A percentile compares a stretch with the other conserved stretches of the same genome.
Evolutionary conservation across 306 rosid genomes (phyloP).

Genomic region (Cyclanthera cordifolia): DNA sequence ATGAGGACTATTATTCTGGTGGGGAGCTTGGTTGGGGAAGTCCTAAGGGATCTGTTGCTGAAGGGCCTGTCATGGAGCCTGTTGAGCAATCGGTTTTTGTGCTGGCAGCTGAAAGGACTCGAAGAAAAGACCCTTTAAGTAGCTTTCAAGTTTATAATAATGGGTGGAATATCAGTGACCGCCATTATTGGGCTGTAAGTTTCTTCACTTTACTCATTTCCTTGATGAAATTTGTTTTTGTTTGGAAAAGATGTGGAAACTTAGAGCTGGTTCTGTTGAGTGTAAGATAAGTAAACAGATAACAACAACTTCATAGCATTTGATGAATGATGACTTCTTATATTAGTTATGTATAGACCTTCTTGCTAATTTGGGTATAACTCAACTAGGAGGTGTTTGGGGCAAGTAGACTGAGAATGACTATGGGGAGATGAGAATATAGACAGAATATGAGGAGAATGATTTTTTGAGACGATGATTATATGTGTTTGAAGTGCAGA

Average conservation of each 20-base stretch:
- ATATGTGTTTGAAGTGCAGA: too few species aligned
- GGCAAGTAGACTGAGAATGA: too few species aligned
- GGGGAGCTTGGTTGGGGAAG: constrained; percentile 15
- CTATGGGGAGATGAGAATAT: too few species aligned
- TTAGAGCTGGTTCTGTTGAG: neutral
- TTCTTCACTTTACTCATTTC: neutral
- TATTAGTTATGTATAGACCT: too few species aligned
- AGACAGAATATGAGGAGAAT: too few species aligned
- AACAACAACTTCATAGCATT: neutral
- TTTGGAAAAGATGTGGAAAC: neutral
- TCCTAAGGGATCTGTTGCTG: constrained; percentile 21
- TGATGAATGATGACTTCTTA: neutral
- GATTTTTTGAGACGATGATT: too few species aligned
- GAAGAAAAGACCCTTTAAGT: constrained; percentile 36
- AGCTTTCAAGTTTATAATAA: constrained; percentile 31
- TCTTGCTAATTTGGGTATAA: too few species aligned
- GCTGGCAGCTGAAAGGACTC: constrained; percentile 37
- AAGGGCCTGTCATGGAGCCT: constrained; percentile 29
- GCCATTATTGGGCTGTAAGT: constrained; percentile 50
- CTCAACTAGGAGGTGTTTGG: too few species aligned
- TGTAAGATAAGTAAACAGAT: neutral
- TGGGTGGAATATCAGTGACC: constrained; percentile 48
- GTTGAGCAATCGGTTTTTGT: constrained; percentile 23
- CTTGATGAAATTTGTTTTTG: neutral
- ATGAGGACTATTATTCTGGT: constrained; percentile 15